Percentiles rank a stretch among this genome's conserved stretches.
Conservation (phyloP, 2,329 filamentous ascomycete species). For the Venturia carpophila region DNA sequence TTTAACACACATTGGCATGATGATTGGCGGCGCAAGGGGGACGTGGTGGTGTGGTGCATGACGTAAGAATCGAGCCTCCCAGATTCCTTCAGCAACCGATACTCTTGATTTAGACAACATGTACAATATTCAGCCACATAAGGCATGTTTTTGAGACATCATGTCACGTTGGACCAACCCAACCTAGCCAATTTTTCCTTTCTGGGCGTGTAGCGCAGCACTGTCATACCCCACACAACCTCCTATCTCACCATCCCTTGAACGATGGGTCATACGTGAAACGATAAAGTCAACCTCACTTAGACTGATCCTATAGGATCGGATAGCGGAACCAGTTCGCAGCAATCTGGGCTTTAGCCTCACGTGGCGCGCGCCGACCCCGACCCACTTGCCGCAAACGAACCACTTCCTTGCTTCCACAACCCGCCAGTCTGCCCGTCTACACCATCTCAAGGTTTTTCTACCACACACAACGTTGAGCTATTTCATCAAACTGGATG, state of each 20-base stretch:
- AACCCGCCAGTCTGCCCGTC: neutral
- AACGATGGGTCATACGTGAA: neutral
- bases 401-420: neutral
- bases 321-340: neutral
- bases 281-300: neutral
- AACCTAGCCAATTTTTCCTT: neutral
- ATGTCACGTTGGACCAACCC: neutral
- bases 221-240: neutral
- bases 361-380: neutral
- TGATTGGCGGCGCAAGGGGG: conserved; percentile 52
- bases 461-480: neutral
- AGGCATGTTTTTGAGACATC: neutral
- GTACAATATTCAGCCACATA: neutral
- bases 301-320: neutral
- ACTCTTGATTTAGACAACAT: neutral
- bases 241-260: neutral
- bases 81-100: neutral
- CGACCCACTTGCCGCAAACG: neutral
- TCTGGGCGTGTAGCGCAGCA: neutral
- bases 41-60: conserved; percentile 53
- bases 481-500: neutral
- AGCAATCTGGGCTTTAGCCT: neutral
- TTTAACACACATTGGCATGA: conserved; percentile 58
- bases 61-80: neutral
- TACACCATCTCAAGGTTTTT: neutral